phyloP scores from a whole-genome alignment of 1,284 basidiomycete species.

The Coniferiporia weirii region DNA sequence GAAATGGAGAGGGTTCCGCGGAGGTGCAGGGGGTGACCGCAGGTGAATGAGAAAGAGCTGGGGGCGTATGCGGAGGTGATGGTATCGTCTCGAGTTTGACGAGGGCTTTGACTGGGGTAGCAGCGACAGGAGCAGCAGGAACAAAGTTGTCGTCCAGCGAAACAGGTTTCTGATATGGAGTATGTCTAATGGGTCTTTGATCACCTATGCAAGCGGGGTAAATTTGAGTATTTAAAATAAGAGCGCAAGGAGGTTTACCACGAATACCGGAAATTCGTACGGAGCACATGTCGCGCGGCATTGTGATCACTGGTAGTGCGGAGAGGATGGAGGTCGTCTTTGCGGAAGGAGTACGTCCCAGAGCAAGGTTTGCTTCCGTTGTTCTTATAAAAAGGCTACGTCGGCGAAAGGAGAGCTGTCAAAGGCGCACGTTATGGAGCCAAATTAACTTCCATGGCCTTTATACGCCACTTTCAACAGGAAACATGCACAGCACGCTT shows the following conservation, averaged over 20 bases:
- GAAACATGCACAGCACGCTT: background rate
- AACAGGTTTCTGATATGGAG: background rate
- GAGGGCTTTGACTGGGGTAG: background rate
- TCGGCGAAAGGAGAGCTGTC: background rate
- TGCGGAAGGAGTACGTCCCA: background rate
- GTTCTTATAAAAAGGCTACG: background rate
- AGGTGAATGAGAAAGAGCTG: background rate
- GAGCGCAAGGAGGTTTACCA: background rate
- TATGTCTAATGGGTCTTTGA: background rate
- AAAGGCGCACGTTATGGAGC: background rate
- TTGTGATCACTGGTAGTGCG: background rate
- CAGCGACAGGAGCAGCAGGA: background rate
- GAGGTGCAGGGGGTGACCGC: background rate
- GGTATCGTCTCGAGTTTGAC: background rate
- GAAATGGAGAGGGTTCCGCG: background rate
- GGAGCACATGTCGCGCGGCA: conserved; percentile 2
- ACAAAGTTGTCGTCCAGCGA: background rate
- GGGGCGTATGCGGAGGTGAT: background rate
- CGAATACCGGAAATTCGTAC: background rate
- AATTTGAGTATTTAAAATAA: background rate
- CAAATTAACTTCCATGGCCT: conserved; percentile 2
- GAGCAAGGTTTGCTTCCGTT: background rate
- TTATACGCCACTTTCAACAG: conserved; percentile 1
- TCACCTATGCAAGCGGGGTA: background rate
- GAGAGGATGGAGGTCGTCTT: background rate